These are phyloP conservation scores for Hypoxylon sp. DNA, from an alignment of 2,329 filamentous ascomycete genomes.

Conservation along the genomic window DNA sequence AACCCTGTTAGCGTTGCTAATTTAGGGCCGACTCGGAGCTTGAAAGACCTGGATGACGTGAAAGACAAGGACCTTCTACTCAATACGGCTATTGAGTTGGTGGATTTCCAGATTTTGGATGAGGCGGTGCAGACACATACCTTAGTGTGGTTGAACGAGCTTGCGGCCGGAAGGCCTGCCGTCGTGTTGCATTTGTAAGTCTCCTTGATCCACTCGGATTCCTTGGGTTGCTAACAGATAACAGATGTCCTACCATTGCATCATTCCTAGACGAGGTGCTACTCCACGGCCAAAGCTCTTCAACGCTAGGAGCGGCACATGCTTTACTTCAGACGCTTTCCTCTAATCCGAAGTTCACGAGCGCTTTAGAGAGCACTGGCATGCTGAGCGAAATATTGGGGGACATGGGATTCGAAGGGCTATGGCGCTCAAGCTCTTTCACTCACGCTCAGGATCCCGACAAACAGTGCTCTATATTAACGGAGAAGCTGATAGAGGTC, in stretches of 20 bases:
- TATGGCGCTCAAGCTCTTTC: constrained; percentile 70
- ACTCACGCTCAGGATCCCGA: constrained; percentile 63
- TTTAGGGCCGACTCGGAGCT: constrained; percentile 55
- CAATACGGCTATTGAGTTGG: constrained; percentile 72
- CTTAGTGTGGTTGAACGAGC: constrained; percentile 69
- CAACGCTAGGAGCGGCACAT: constrained; percentile 71
- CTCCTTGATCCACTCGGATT: background rate
- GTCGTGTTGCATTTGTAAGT: constrained; percentile 71
- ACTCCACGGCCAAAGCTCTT: constrained; percentile 71
- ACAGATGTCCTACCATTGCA: constrained; percentile 67
- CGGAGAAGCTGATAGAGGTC: constrained; percentile 72
- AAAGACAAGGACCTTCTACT: constrained; percentile 73
- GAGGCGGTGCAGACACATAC: constrained; percentile 71
- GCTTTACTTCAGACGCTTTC: constrained; percentile 70
- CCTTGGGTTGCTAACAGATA: constrained; percentile 38
- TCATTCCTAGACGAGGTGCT: constrained; percentile 72
- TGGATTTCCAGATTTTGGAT: constrained; percentile 75
- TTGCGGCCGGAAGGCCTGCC: constrained; percentile 66
- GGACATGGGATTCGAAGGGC: constrained; percentile 71
- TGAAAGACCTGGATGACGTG: constrained; percentile 61
- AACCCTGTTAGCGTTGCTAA: constrained; percentile 59
- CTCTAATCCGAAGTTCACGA: constrained; percentile 64
- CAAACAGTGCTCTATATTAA: constrained; percentile 65
- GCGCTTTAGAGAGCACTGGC: constrained; percentile 61
- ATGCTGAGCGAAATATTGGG: constrained; percentile 66